Evolutionary conservation across 768 basidiomycete genomes (phyloP).

Genomic region (Chalciporus piperatus): DNA sequence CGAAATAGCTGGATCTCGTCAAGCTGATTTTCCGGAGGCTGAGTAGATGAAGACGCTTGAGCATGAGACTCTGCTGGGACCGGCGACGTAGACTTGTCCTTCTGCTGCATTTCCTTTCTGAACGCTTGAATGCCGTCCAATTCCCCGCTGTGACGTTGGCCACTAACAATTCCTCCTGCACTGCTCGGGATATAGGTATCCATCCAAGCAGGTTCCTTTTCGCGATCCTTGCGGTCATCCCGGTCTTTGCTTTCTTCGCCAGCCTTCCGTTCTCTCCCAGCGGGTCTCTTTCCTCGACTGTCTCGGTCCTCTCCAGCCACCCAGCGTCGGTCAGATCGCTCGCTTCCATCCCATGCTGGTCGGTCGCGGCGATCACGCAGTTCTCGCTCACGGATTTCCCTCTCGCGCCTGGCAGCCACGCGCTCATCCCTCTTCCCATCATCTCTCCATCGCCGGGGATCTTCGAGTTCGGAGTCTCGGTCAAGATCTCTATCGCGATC

Average conservation of each 20-base stretch:
- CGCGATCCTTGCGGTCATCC: constrained; percentile 52
- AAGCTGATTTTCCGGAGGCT: constrained; percentile 40
- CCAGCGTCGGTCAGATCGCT: constrained; percentile 53
- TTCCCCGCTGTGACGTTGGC: constrained; percentile 58
- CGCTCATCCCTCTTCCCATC: constrained; percentile 81
- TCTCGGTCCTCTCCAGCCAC: constrained; percentile 66
- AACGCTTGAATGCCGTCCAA: constrained; percentile 84
- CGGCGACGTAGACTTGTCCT: constrained; percentile 48
- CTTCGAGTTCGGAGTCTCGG: constrained; percentile 56
- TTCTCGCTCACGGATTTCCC: constrained; percentile 42
- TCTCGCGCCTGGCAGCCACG: constrained; percentile 57
- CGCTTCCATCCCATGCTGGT: constrained; percentile 47
- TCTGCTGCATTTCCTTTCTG: constrained; percentile 82
- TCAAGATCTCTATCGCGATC: constrained; percentile 43
- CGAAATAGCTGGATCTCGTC: constrained; percentile 87
- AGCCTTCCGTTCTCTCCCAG: constrained; percentile 57
- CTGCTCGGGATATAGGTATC: constrained; percentile 75
- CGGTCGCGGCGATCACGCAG: constrained; percentile 45
- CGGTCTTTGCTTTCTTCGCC: constrained; percentile 49
- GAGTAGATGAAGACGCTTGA: constrained; percentile 17
- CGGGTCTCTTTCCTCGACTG: constrained; percentile 53
- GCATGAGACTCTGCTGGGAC: constrained; percentile 15
- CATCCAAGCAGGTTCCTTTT: constrained; percentile 94
- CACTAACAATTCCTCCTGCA: constrained; percentile 62
- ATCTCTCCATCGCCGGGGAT: constrained; percentile 76